phyloP scores from a whole-genome alignment of 345 rosid species.

The Turritis glabra region DNA sequence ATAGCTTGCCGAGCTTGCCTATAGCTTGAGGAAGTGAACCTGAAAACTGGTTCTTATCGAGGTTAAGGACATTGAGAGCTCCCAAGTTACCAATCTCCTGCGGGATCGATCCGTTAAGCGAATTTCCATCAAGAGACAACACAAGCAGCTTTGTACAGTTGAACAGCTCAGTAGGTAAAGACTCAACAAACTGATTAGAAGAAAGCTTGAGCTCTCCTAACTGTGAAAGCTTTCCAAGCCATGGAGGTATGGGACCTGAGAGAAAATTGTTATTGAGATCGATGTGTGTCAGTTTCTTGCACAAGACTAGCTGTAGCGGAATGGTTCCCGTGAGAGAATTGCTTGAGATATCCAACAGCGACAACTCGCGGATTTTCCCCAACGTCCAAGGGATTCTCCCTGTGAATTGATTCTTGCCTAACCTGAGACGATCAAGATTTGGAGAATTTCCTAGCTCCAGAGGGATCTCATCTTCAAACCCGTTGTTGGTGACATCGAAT shows the following conservation, averaged over 20 bases:
- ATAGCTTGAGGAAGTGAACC: conserved; percentile 65
- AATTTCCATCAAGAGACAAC: conserved; percentile 69
- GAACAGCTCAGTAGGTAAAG: conserved; percentile 66
- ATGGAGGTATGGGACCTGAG: conserved; percentile 66
- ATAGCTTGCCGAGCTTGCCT: conserved; percentile 72
- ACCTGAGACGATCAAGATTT: conserved; percentile 73
- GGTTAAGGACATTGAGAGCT: conserved; percentile 67
- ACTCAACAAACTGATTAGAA: conserved; percentile 60
- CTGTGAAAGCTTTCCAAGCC: conserved; percentile 68
- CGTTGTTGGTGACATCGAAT: conserved; percentile 78
- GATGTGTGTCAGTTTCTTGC: conserved; percentile 75
- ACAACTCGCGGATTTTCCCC: conserved; percentile 65
- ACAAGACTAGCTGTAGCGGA: conserved; percentile 63
- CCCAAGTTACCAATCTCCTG: conserved; percentile 58
- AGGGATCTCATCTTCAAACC: conserved; percentile 68
- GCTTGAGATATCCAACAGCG: conserved; percentile 69
- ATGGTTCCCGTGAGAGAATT: conserved; percentile 72
- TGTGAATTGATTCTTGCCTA: conserved; percentile 71
- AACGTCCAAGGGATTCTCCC: conserved; percentile 83
- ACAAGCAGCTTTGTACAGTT: conserved; percentile 69
- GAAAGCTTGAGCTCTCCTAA: conserved; percentile 88
- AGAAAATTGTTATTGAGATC: conserved; percentile 84
- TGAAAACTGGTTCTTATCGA: conserved; percentile 57
- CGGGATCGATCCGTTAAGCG: conserved; percentile 64
- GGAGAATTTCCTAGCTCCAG: conserved; percentile 72